These are phyloP conservation scores for Primulina huaijiensis DNA, from an alignment of 257 asterid species.

Conservation along the genomic window DNA sequence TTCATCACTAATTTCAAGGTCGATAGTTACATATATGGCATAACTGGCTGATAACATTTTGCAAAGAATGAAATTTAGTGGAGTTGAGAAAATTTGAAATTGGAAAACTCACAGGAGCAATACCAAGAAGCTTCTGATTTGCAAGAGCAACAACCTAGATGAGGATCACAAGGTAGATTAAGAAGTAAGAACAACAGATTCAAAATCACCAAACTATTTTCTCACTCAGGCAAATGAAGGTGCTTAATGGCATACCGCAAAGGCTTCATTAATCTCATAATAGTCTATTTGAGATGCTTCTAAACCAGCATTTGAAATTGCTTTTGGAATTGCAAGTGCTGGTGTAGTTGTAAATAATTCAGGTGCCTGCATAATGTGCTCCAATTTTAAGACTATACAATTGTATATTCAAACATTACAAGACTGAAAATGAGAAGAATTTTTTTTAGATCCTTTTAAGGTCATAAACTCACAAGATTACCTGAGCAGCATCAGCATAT, in stretches of 20 bases:
- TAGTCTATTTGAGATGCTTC: conserved; percentile 82
- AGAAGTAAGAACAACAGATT: not conserved
- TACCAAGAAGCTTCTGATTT: conserved; percentile 80
- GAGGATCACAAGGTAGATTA: conserved; percentile 12
- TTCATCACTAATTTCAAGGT: conserved; percentile 14
- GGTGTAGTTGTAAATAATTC: conserved; percentile 94
- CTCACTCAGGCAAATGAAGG: conserved; percentile 20
- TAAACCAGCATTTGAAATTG: conserved; percentile 74
- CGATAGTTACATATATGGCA: conserved; percentile 3
- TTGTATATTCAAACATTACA: conserved; percentile 18
- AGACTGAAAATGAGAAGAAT: conserved; percentile 6
- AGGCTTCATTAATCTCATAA: conserved; percentile 97
- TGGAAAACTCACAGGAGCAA: conserved; percentile 59
- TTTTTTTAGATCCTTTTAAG: not conserved
- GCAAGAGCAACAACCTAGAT: conserved; percentile 97
- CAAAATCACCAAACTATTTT: conserved; percentile 5
- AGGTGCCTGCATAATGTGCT: conserved; percentile 65
- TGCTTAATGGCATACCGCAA: conserved; percentile 52
- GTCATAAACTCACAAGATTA: conserved; percentile 25
- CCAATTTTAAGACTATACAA: conserved; percentile 7
- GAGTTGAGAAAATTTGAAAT: not conserved
- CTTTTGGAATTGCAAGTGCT: conserved; percentile 94
- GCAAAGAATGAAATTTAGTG: not conserved
- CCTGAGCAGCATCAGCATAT: conserved; percentile 99
- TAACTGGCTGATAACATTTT: not conserved